Conservation (phyloP, 768 basidiomycete species). For the Lactarius trivialis region DNA sequence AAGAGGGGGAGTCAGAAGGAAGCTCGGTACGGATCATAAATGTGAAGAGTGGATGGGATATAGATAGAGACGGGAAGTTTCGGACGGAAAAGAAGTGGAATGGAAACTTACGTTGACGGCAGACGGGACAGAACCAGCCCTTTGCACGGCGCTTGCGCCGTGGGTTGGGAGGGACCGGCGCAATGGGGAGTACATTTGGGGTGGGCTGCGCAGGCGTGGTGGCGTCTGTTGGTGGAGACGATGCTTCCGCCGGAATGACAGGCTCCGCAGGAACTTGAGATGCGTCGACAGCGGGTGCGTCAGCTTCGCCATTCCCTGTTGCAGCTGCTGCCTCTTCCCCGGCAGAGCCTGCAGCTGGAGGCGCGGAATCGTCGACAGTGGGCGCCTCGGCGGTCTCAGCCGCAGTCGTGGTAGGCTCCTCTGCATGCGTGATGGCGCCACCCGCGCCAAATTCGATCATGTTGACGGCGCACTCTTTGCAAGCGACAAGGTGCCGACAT, state of each 20-base stretch:
- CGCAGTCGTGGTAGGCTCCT: constrained; percentile 32
- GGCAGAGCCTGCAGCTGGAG: constrained; percentile 28
- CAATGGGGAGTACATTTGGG: constrained; percentile 15
- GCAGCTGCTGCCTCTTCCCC: constrained; percentile 5
- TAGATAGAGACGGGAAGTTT: neutral
- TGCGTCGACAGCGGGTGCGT: constrained; percentile 6
- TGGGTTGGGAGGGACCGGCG: constrained; percentile 32
- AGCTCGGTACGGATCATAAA: neutral
- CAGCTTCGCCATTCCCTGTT: neutral
- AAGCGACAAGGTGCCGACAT: constrained; percentile 90
- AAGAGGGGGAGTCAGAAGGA: neutral
- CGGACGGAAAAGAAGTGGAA: neutral
- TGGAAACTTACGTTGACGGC: constrained; percentile 74
- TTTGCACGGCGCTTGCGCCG: constrained; percentile 89
- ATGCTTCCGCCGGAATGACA: neutral
- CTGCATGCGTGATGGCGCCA: constrained; percentile 66
- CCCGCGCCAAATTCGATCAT: constrained; percentile 98
- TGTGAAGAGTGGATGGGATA: neutral
- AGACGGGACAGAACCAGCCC: constrained; percentile 97
- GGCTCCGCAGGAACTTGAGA: constrained; percentile 12
- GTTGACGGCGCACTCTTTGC: constrained; percentile 90
- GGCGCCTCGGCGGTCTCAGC: constrained; percentile 26
- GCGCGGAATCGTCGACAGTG: constrained; percentile 5
- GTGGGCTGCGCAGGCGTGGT: constrained; percentile 18
- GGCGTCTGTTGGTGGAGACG: constrained; percentile 8